phyloP scores from a whole-genome alignment of 306 rosid genomes.

The Leucaena leucocephala region DNA sequence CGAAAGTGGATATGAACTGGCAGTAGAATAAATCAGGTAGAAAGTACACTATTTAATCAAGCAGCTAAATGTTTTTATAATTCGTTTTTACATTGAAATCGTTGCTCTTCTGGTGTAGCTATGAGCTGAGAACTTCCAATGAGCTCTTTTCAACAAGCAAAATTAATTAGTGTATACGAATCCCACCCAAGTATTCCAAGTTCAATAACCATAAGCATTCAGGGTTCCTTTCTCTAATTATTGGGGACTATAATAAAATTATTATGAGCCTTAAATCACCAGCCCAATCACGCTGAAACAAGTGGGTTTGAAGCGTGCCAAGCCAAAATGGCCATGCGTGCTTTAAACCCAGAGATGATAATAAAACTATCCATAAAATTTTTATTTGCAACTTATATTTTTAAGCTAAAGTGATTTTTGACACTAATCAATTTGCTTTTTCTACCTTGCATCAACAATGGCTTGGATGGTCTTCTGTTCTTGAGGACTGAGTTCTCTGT shows the following conservation, averaged over 20 bases:
- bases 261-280: too few species aligned
- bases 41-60: not conserved
- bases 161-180: constrained; percentile 2
- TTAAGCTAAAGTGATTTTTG: not conserved
- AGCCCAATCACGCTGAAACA: too few species aligned
- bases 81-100: too few species aligned
- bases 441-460: constrained; percentile 81
- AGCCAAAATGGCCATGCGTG: not conserved
- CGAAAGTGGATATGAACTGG: constrained; percentile 78
- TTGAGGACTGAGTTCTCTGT: constrained; percentile 72
- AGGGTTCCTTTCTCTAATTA: too few species aligned
- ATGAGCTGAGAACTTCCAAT: too few species aligned
- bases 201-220: constrained; percentile 38
- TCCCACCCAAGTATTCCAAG: constrained; percentile 67
- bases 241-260: too few species aligned
- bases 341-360: not conserved
- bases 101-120: too few species aligned
- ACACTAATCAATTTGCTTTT: constrained; percentile 1
- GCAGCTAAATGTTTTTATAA: too few species aligned
- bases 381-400: not conserved
- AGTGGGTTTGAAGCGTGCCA: not conserved
- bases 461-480: constrained; percentile 77
- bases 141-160: not conserved
- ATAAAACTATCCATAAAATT: not conserved
- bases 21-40: constrained; percentile 21